These are phyloP conservation scores for Solanum bukasovii DNA, from an alignment of 257 asterid species.

Conservation along the genomic window DNA sequence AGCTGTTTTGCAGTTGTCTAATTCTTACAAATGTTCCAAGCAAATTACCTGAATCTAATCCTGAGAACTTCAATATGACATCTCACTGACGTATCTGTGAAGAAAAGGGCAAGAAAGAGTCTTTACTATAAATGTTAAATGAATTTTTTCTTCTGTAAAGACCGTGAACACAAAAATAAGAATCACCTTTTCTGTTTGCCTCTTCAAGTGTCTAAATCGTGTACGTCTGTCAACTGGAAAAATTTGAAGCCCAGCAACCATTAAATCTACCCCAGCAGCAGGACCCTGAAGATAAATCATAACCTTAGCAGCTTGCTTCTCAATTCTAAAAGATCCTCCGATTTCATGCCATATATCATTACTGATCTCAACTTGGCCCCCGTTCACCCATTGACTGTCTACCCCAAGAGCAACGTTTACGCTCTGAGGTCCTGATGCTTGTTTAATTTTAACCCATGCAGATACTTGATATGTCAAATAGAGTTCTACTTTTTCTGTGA, in stretches of 20 bases:
- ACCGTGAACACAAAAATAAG: background rate
- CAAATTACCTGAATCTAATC: conserved; percentile 33
- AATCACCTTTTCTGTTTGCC: conserved; percentile 56
- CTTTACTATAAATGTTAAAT: background rate
- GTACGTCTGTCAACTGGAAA: conserved; percentile 56
- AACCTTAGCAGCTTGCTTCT: conserved; percentile 54
- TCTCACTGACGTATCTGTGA: conserved; percentile 75
- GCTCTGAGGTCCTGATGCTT: conserved; percentile 46
- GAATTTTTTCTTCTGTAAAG: background rate
- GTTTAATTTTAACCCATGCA: conserved; percentile 72
- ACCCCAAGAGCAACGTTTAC: conserved; percentile 69
- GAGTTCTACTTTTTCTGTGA: conserved; percentile 55
- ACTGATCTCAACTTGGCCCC: conserved; percentile 67
- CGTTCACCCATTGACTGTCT: conserved; percentile 75
- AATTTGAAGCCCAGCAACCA: conserved; percentile 81
- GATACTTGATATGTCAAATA: conserved; percentile 85
- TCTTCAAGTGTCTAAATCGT: conserved; percentile 48
- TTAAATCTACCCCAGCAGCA: conserved; percentile 61
- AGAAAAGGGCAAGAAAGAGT: background rate
- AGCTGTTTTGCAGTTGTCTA: conserved; percentile 52
- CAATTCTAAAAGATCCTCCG: conserved; percentile 84
- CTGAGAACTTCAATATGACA: conserved; percentile 45
- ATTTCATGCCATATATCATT: conserved; percentile 82
- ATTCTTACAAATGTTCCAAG: conserved; percentile 41
- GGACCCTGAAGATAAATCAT: conserved; percentile 79